Conservation (phyloP, 2,329 filamentous ascomycete species). For the Beauveria bassiana region DNA sequence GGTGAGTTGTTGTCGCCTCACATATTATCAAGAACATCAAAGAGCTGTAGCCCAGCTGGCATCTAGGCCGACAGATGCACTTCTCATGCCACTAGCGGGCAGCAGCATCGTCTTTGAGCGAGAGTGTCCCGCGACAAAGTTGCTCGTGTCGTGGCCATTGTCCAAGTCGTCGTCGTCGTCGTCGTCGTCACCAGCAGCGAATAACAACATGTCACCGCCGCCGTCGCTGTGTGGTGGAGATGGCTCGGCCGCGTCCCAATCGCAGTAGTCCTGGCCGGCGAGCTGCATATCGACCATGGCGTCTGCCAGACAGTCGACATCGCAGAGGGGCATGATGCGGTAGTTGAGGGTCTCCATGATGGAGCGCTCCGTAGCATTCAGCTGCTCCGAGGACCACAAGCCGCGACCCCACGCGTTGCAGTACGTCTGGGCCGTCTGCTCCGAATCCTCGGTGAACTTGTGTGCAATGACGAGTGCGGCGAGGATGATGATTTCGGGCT, state of each 20-base stretch:
- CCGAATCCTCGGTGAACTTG: conserved; percentile 57
- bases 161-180: conserved; percentile 11
- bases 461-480: conserved; percentile 54
- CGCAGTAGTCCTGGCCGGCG: conserved; percentile 33
- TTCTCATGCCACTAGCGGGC: neutral
- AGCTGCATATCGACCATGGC: conserved; percentile 58
- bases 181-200: conserved; percentile 8
- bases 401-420: conserved; percentile 44
- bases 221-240: conserved; percentile 23
- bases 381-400: conserved; percentile 52
- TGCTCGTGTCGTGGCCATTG: conserved; percentile 8
- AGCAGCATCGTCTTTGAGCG: conserved; percentile 28
- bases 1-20: too few relatives aligned
- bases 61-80: neutral
- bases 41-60: conserved; percentile 11
- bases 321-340: conserved; percentile 53
- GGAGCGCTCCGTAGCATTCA: conserved; percentile 56
- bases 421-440: conserved; percentile 47
- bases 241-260: conserved; percentile 20
- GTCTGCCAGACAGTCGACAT: conserved; percentile 47
- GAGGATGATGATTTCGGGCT: conserved; percentile 56
- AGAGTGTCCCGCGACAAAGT: conserved; percentile 24
- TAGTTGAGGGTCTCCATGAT: conserved; percentile 59
- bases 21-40: neutral
- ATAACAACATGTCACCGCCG: conserved; percentile 16